Evolutionary conservation across 2,329 filamentous ascomycete species (phyloP), one percentile per base, ranked within the genome.

Genomic region (Cadophora sp.): DNA sequence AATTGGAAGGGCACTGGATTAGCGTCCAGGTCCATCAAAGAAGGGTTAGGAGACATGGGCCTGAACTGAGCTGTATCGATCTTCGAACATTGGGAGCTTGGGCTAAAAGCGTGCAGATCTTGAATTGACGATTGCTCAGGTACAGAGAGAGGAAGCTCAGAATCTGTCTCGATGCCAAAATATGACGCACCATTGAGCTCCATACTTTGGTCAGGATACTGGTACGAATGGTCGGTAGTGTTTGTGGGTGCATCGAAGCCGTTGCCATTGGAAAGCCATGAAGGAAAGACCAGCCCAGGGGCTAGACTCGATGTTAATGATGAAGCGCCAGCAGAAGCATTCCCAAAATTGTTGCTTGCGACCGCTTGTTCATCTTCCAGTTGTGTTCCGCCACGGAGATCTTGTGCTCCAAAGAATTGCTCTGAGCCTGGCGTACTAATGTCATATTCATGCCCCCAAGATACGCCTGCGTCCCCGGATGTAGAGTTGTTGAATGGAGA

Each of bases 181-280:
- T 68, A 68, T 16, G 62, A 56, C 19, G 61, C 62, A 8, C 66
- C 66, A 4, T 56, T 56, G 11, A 65, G 56, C n/a, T 68, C 66
- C 55, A 68, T 61, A 7, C 26, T 34, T 26, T 56, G 27, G n/a
- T 58, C 26, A n/a, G 12, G 34, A 46, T 64, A 64, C n/a, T 56
- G 29, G 5, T 51, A 64, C 1, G 62, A 14, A 7, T 64, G 29
- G 19, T 64, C 62, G 50, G 51, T 53, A 27, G 29, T 31, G 37
- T 24, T 60, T 4, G 14, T 14, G 19, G 56, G 26, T 27, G 22
- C 34, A 43, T 46, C 56, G 14, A 60, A 46, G 22, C 5, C n/a
- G 3, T 46, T 29, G n/a, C 37, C 29, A 60, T 46, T 60, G 34
- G 24, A 46, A 26, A 46, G 24, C 56, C 56, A 60, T 26, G 56